Base-by-base conservation (phyloP, 345 rosid species). In the Gynandropsis gynandra region DNA sequence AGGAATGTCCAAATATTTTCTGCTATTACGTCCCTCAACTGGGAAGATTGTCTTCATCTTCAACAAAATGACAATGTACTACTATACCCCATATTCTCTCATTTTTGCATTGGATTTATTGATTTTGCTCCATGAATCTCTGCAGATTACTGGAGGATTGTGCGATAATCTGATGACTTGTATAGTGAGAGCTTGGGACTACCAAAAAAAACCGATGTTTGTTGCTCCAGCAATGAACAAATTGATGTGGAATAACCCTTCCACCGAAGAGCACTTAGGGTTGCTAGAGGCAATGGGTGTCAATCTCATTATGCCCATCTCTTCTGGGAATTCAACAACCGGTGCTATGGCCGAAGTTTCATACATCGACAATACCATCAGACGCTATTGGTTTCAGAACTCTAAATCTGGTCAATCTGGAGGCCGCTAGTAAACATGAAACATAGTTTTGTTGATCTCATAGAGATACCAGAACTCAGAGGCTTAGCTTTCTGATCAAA, bases 181-280 rank as follows among this genome's bases (percentile, higher is more conserved):
- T 36, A 54, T 81, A 14, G 73, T 81, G 6, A 72, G 80, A 66
- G 82, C 82, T 14, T 81, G 89, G 84, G 82, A 76, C 58, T 52
- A 17, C 50, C n/a, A n/a, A n/a, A 74, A 78, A 56, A 78, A 78
- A 55, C 72, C 78, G 31, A 41, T 76, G 4, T 81, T 78, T 40
- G 71, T 81, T 9, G 82, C 84, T 6, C 88, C 84, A 14, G 80
- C 88, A 4, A 81, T 76, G 88, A 81, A 81, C 65, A 76, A 78
- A 14, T 68, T 73, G 68, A 81, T 74, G 84, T 81, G 88, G 84
- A 76, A 45, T 7, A 81, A 81, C 56, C 78, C 80, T 45, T 78
- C 78, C 63, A 76, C 84, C 0, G 84, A 78, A 42, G 54, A 74
- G 11, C 88, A 81, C 64, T 74, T 76, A 1, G 63, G 70, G 74